Evolutionary conservation across 495 filamentous ascomycete genomes (phyloP), one percentile per base, ranked within the genome.

Genomic region (Lentithecium fluviatile): DNA sequence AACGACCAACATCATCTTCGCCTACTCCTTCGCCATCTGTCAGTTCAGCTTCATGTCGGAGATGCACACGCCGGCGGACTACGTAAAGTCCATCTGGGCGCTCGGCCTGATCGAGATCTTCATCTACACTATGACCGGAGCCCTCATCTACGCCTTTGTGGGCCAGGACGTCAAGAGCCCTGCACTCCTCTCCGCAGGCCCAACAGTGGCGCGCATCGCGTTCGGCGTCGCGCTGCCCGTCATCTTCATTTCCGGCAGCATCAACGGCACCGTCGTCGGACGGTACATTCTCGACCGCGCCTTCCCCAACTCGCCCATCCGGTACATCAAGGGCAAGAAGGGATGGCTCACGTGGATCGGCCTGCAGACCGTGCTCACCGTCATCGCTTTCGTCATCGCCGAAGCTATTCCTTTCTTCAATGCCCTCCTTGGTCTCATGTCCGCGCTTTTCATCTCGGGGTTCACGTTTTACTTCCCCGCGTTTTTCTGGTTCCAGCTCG

Each of bases 1-100:
- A 77, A 52, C 88, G 32, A 83, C 81, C 52, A 90, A 90, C 74
- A 88, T 91, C 52, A 81, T 89, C 52, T 89, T 92, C 64, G 86
- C 88, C 32, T 87, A 84, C 74, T 79, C 86, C 76, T 76, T 86
- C 64, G 80, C 89, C 77, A 76, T 88, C 69, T 82, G 86, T 65
- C 86, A 90, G 76, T 89, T 93, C 77, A 83, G 79, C 60, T 85
- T 93, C 70, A 88, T 91, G 68, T 82, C 86, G 59, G 89, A 93
- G 71, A 88, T 93, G 84, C 81, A 86, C 67, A 80, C 81, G 0
- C 88, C 88, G 0, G 66, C 71, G 46, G 82, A 89, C 67, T 62
- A 55, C 55, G 24, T 38, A 5, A 64, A 66, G 65, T 80, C 88
- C 2, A 80, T 91, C 46, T 79, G 79, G 64, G 69, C 83, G 50